Percentiles rank a stretch among this genome's conserved stretches.
Evolutionary conservation across 768 basidiomycete species (phyloP).

Genomic region (Trametes cingulata): DNA sequence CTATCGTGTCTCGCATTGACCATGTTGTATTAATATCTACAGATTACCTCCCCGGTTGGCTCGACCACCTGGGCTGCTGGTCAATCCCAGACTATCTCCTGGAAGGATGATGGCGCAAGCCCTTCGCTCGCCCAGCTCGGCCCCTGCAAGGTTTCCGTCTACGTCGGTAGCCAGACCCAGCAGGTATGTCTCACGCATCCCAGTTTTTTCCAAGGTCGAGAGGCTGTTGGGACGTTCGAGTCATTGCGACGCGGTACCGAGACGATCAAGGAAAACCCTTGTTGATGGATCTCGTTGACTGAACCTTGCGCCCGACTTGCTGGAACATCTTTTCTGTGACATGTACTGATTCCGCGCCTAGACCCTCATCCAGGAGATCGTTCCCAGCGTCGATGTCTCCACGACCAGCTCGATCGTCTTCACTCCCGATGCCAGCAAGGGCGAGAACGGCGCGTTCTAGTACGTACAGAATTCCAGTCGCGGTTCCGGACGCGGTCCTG

Average conservation of each 20-base stretch:
- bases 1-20: not conserved
- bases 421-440: constrained; percentile 51
- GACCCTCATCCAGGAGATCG: constrained; percentile 60
- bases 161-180: constrained; percentile 56
- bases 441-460: constrained; percentile 59
- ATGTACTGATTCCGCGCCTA: constrained; percentile 26
- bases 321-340: too few species aligned
- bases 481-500: not conserved
- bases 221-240: not conserved
- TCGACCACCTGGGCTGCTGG: constrained; percentile 51
- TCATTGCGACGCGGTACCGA: too few species aligned
- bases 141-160: constrained; percentile 53
- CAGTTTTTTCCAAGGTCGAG: not conserved
- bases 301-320: too few species aligned
- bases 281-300: too few species aligned
- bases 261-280: too few species aligned
- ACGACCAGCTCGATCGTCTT: constrained; percentile 47
- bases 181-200: constrained; percentile 47
- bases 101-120: constrained; percentile 54
- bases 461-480: constrained; percentile 31
- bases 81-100: constrained; percentile 48
- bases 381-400: constrained; percentile 52
- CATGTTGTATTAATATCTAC: not conserved
- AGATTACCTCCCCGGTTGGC: constrained; percentile 62
- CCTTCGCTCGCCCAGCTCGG: constrained; percentile 59